A percentile compares a stretch with the other conserved stretches of the same genome.
These are phyloP conservation scores for Medicago ruthenica DNA, from an alignment of 306 rosid genomes.

Conservation along the genomic window DNA sequence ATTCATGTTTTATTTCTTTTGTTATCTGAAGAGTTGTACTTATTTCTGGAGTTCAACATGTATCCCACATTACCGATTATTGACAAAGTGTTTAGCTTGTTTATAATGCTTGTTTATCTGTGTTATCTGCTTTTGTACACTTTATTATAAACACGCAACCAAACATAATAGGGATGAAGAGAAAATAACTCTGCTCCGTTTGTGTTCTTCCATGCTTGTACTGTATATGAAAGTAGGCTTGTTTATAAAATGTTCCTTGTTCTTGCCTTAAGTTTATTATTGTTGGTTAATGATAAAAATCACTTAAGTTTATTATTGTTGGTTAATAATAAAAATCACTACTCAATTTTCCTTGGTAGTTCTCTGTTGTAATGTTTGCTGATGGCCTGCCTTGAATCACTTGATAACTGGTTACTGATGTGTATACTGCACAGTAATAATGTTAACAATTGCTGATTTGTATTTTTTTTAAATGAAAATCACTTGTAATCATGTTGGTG, in stretches of 20 bases:
- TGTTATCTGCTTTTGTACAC: not conserved
- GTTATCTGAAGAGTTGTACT: not conserved
- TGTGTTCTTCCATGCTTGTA: constrained; percentile 12
- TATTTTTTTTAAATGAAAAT: not conserved
- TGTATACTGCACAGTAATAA: not conserved
- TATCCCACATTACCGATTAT: not conserved
- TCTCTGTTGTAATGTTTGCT: not conserved
- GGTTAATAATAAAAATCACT: not conserved
- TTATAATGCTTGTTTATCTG: not conserved
- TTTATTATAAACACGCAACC: not conserved
- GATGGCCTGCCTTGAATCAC: not conserved
- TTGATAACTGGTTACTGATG: not conserved
- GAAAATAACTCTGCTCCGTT: not conserved
- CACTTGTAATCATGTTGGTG: constrained; percentile 4
- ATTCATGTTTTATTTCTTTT: not conserved
- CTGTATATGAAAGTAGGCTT: constrained; percentile 8
- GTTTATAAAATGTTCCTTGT: not conserved
- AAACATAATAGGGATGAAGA: not conserved
- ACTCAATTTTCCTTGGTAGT: not conserved
- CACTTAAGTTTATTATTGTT: constrained; percentile 8
- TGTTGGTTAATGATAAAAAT: no score
- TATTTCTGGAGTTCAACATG: not conserved
- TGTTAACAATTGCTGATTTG: not conserved
- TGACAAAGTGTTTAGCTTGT: not conserved
- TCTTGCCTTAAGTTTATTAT: not conserved